A percentile compares a stretch with the other conserved stretches of the same genome.
phyloP scores from a whole-genome alignment of 345 rosid species.

The Excoecaria cochinchinensis region DNA sequence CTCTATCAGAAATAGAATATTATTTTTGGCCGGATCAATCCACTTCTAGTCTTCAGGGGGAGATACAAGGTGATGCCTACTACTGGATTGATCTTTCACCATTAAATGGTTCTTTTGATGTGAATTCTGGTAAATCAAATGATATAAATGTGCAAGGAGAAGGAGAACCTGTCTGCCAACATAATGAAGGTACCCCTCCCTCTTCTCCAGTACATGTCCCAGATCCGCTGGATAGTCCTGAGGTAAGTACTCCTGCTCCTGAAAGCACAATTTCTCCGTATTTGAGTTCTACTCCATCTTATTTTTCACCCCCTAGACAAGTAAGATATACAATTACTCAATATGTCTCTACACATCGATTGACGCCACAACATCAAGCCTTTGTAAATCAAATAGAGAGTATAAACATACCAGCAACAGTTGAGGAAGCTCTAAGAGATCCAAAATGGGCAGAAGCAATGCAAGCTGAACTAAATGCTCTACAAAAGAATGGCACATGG shows the following conservation, averaged over 20 bases:
- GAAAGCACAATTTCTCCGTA: not conserved
- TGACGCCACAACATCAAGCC: too few relatives aligned
- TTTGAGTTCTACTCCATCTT: not conserved
- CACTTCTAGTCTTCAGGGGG: not conserved
- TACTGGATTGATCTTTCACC: not conserved
- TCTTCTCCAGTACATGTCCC: not conserved
- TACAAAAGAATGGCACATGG: too few relatives aligned
- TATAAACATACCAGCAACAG: too few relatives aligned
- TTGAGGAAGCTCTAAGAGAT: too few relatives aligned
- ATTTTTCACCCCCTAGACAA: not conserved
- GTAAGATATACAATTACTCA: not conserved
- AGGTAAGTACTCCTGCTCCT: constrained; percentile 1
- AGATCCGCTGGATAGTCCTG: not conserved
- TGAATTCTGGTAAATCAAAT: not conserved
- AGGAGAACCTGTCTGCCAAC: not conserved
- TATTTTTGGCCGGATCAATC: not conserved
- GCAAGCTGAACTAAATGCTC: too few relatives aligned
- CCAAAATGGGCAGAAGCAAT: too few relatives aligned
- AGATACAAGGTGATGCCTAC: not conserved
- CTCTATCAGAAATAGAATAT: not conserved
- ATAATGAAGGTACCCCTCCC: not conserved
- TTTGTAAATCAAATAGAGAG: too few relatives aligned
- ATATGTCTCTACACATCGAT: not conserved
- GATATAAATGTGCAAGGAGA: not conserved
- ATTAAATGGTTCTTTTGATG: not conserved